These are phyloP conservation scores for Pseudoscleropodium purum DNA, from an alignment of 225 moss, liverwort and hornwort species.

Conservation along the genomic window DNA sequence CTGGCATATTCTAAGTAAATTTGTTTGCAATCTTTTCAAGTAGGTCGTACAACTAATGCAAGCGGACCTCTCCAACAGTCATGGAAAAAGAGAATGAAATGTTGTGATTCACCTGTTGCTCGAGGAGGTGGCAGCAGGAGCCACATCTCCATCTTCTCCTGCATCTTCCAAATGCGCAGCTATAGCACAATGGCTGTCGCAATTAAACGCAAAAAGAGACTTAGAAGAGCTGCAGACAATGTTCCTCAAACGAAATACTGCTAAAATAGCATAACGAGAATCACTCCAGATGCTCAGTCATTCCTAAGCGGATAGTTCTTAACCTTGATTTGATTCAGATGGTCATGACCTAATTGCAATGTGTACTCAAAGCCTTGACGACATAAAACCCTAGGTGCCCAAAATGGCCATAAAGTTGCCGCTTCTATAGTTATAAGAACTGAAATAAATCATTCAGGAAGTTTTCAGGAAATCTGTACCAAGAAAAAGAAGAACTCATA, in stretches of 20 bases:
- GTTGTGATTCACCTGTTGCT: constrained; percentile 39
- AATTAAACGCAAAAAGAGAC: background rate
- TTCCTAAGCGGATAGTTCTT: background rate
- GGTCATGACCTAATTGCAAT: background rate
- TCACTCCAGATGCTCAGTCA: background rate
- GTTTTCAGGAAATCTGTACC: background rate
- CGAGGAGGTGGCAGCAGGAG: constrained; percentile 21
- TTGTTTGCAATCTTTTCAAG: background rate
- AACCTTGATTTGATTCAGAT: background rate
- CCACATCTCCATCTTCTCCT: constrained; percentile 51
- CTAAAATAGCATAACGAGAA: background rate
- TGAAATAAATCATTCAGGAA: background rate
- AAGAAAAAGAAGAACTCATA: background rate
- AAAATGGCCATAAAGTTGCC: background rate
- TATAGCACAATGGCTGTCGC: constrained; percentile 75
- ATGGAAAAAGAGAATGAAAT: background rate
- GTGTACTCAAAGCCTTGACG: background rate
- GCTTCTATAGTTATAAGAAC: background rate
- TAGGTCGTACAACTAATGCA: background rate
- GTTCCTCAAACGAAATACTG: background rate
- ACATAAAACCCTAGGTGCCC: background rate
- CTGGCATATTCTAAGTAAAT: background rate
- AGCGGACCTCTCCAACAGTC: background rate
- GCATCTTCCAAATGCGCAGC: constrained; percentile 55
- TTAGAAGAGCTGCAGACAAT: background rate